phyloP scores from a whole-genome alignment of 1,284 basidiomycete genomes.

The Cryptococcus sp. region DNA sequence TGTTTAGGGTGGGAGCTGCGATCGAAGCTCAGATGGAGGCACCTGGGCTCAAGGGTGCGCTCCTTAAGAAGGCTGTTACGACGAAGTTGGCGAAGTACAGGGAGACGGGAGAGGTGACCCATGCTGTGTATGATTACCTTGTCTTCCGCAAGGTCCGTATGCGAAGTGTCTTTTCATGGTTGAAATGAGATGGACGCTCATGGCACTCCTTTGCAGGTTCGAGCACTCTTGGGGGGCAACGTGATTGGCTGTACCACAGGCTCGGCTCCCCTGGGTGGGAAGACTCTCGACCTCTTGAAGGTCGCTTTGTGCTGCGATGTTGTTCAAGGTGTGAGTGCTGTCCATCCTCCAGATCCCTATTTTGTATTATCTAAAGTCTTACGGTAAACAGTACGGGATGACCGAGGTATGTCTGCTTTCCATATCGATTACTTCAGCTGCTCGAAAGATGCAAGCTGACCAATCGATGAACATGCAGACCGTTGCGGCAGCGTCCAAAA shows the following conservation, averaged over 20 bases:
- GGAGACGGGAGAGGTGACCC: constrained; percentile 66
- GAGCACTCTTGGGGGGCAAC: constrained; percentile 45
- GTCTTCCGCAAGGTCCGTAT: constrained; percentile 81
- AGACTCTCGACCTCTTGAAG: constrained; percentile 49
- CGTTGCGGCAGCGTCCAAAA: constrained; percentile 38
- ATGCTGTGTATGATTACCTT: constrained; percentile 82
- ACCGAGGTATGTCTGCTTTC: constrained; percentile 25
- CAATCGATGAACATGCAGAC: constrained; percentile 18
- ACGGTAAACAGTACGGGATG: constrained; percentile 29
- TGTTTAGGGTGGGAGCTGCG: constrained; percentile 56
- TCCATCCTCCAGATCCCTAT: neutral
- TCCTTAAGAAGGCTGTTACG: constrained; percentile 77
- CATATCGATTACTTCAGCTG: neutral
- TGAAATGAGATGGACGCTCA: too few species aligned
- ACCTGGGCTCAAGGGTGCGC: constrained; percentile 73
- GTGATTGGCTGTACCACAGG: constrained; percentile 44
- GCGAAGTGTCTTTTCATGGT: neutral
- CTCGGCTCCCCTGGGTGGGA: constrained; percentile 44
- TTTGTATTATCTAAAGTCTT: constrained; percentile 6
- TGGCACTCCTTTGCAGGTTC: constrained; percentile 19
- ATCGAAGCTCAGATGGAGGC: constrained; percentile 73
- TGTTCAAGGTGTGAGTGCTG: constrained; percentile 42
- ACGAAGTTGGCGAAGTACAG: constrained; percentile 76
- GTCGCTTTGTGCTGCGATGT: constrained; percentile 48
- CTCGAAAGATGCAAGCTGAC: neutral